phyloP scores from a whole-genome alignment of 495 filamentous ascomycete species.

The Neohortaea acidophila region DNA sequence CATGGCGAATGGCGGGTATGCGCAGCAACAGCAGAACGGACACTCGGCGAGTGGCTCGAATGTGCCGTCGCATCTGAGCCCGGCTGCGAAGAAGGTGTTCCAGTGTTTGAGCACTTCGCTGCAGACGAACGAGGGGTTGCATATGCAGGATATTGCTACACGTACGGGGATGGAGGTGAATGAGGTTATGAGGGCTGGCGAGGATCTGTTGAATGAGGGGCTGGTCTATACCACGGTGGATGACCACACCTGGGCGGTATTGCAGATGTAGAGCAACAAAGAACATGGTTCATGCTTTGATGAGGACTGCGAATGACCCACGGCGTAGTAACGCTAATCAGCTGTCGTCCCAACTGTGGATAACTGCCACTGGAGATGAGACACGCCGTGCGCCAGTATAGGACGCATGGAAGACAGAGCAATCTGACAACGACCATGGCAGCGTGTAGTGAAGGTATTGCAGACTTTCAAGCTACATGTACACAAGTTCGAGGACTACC shows the following conservation, averaged over 20 bases:
- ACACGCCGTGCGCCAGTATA: no score
- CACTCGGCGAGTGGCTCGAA: slow-evolving; percentile 10
- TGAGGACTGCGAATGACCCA: no score
- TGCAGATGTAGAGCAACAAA: no score
- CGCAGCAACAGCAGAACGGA: neutral
- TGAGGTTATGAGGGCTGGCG: slow-evolving; percentile 58
- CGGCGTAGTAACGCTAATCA: no score
- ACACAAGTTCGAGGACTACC: no score
- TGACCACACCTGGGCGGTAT: slow-evolving; percentile 41
- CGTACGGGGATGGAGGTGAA: slow-evolving; percentile 43
- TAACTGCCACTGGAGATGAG: no score
- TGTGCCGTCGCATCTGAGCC: slow-evolving; percentile 35
- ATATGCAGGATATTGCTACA: slow-evolving; percentile 57
- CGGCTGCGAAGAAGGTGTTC: slow-evolving; percentile 50
- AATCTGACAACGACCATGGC: no score
- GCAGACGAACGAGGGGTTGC: slow-evolving; percentile 63
- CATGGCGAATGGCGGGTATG: slow-evolving; percentile 5
- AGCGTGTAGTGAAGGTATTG: no score
- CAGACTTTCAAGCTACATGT: no score
- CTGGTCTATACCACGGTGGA: slow-evolving; percentile 83
- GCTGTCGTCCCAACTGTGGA: no score
- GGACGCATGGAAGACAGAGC: no score
- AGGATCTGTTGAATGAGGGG: slow-evolving; percentile 58
- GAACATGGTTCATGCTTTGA: no score
- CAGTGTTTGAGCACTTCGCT: slow-evolving; percentile 43